Base-by-base conservation (phyloP, 352 stramenopile genomes). In the Thalassiosira allenii region DNA sequence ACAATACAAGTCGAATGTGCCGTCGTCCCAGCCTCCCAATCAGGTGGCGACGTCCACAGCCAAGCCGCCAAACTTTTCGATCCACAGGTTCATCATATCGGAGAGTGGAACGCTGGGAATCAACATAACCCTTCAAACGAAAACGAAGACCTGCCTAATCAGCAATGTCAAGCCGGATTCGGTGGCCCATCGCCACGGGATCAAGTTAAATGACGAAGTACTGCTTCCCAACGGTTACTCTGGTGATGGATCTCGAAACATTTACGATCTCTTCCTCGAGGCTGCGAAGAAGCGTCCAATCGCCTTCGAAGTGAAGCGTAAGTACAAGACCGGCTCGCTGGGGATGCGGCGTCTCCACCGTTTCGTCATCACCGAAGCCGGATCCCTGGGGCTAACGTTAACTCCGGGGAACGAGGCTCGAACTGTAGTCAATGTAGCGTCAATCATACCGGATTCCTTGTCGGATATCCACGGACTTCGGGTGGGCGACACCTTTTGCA, bases 361-460 rank as follows among this genome's bases (percentile, higher is more conserved):
- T 4, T 75, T 84, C n/a, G 30, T 84, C 6, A 67, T 84, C 17
- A 40, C 25, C 11, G 47, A 84, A 41, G 25, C 1, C 33, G 68
- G 66, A 40, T 17, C 17, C 20, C 34, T 84, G 6, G 75, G 67
- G 12, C n/a, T 81, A 14, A 44, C 12, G 20, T 25, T 75, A 37
- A 53, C 6, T 17, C n/a, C n/a, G n/a, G n/a, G n/a, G n/a, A 37
- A 37, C 2, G 40, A 12, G 2, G 14, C 14, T 2, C 20, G n/a
- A 23, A 29, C 65, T 27, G 23, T 44, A 6, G 4, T 32, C 4
- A 29, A 51, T 53, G 32, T 75, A 11, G 27, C 53, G 0, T 54
- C 14, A 14, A 53, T 75, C 37, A 17, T 20, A 22, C 54, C 53
- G 2, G 22, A 63, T 37, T 58, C 52, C 44, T n/a, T 75, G 11